Evolutionary conservation across 192 early-diverging fungal species (phyloP).

Genomic region (Backusella tuberculispora): DNA sequence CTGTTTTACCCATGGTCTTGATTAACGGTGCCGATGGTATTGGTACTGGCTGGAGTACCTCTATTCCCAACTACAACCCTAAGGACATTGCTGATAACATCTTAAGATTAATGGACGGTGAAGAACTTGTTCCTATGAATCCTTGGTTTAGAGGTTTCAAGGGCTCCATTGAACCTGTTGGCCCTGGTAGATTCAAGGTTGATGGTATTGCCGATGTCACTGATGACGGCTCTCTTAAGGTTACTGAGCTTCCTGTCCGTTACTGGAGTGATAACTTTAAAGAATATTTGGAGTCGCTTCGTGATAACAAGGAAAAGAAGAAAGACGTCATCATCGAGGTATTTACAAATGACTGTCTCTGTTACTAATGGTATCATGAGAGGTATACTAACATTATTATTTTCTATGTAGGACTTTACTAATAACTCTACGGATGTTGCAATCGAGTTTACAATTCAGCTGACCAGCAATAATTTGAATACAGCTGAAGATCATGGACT

Average conservation of each 20-base stretch:
- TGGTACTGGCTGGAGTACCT: slow-evolving; percentile 89
- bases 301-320: slow-evolving; percentile 65
- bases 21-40: slow-evolving; percentile 96
- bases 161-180: slow-evolving; percentile 69
- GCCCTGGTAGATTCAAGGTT: slow-evolving; percentile 64
- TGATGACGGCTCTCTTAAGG: slow-evolving; percentile 76
- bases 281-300: slow-evolving; percentile 67
- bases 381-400: background rate
- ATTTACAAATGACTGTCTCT: background rate
- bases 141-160: slow-evolving; percentile 97
- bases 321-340: slow-evolving; percentile 62
- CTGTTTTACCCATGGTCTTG: slow-evolving; percentile 92
- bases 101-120: slow-evolving; percentile 72
- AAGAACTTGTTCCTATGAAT: slow-evolving; percentile 71
- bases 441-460: slow-evolving; percentile 68
- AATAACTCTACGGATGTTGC: slow-evolving; percentile 71
- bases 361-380: too few species aligned
- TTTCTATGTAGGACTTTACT: slow-evolving; percentile 56
- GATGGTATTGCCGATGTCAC: slow-evolving; percentile 70
- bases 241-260: slow-evolving; percentile 89
- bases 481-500: slow-evolving; percentile 79
- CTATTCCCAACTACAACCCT: slow-evolving; percentile 88
- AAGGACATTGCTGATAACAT: slow-evolving; percentile 88
- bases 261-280: slow-evolving; percentile 92
- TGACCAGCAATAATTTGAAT: slow-evolving; percentile 69